phyloP scores from a whole-genome alignment of 2,329 filamentous ascomycete genomes.

The Apiospora rasikravindrae region DNA sequence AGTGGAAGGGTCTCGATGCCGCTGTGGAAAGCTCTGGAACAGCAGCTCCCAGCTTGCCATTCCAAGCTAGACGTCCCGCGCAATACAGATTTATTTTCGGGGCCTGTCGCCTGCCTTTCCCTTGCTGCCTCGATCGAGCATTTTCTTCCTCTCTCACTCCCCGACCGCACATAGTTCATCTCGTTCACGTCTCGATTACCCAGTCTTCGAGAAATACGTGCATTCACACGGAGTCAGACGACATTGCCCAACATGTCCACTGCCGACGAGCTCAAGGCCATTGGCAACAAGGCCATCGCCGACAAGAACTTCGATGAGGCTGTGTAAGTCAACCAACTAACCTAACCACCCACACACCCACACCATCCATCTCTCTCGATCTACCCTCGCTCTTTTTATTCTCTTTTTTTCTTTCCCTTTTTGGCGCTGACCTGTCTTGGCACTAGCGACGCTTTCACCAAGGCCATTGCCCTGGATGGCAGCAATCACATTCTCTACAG shows the following conservation, averaged over 20 bases:
- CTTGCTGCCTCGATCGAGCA: background rate
- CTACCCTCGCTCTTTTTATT: constrained; percentile 22
- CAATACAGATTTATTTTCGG: constrained; percentile 17
- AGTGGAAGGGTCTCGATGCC: constrained; percentile 7
- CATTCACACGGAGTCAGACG: constrained; percentile 10
- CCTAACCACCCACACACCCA: too few species aligned
- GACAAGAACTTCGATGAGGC: constrained; percentile 97
- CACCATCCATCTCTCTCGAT: too few species aligned
- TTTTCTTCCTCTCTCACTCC: constrained; percentile 2
- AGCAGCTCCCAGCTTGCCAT: background rate
- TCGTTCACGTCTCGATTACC: background rate
- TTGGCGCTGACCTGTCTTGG: constrained; percentile 26
- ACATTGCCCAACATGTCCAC: constrained; percentile 54
- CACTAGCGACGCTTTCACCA: constrained; percentile 87
- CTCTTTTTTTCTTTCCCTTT: too few species aligned
- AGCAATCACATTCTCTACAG: constrained; percentile 97
- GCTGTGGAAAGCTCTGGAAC: constrained; percentile 19
- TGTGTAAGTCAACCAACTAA: constrained; percentile 67
- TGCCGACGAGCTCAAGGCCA: constrained; percentile 86
- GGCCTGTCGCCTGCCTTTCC: background rate
- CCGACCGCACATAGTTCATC: background rate
- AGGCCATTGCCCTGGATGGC: constrained; percentile 88
- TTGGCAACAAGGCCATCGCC: constrained; percentile 98
- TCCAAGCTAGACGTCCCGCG: constrained; percentile 4
- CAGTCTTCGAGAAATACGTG: background rate